Percentiles rank a stretch among this genome's conserved stretches.
phyloP scores from a whole-genome alignment of 495 filamentous ascomycete genomes.

The Neurospora hispaniola region DNA sequence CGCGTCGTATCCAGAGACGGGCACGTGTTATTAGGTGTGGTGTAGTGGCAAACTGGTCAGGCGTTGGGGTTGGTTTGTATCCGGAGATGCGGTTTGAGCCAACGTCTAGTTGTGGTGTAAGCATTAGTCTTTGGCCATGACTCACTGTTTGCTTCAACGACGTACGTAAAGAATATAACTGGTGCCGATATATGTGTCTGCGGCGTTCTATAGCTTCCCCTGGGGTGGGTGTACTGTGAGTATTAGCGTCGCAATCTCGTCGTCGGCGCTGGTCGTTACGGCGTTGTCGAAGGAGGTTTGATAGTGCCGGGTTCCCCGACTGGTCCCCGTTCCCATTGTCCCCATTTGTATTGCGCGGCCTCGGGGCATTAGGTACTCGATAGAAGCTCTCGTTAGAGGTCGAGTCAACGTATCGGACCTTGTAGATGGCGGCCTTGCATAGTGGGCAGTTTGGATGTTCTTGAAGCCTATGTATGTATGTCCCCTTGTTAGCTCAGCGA shows the following conservation, averaged over 20 bases:
- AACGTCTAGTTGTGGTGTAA: conserved; percentile 22
- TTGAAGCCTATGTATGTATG: conserved; percentile 32
- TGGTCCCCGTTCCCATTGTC: background rate
- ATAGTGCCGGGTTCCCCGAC: background rate
- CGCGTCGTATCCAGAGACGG: conserved; percentile 78
- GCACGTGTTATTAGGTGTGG: conserved; percentile 67
- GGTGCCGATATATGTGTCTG: conserved; percentile 62
- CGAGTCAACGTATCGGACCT: conserved; percentile 55
- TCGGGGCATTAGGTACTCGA: conserved; percentile 20
- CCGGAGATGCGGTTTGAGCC: conserved; percentile 70
- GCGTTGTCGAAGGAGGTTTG: conserved; percentile 1
- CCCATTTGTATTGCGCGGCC: background rate
- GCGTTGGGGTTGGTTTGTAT: conserved; percentile 66
- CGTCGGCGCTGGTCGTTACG: conserved; percentile 12
- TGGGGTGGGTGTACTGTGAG: conserved; percentile 12
- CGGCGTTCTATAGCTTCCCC: conserved; percentile 57
- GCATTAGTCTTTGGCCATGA: background rate
- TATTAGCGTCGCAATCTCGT: conserved; percentile 6
- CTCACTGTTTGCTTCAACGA: background rate
- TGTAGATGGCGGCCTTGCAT: conserved; percentile 58
- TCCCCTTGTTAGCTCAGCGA: background rate
- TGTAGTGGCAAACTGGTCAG: conserved; percentile 50
- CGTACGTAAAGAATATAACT: conserved; percentile 56
- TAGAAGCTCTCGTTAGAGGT: conserved; percentile 41
- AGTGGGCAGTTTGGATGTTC: conserved; percentile 64